Conservation (phyloP, 2,329 filamentous ascomycete species). For the Venturia oleaginea region DNA sequence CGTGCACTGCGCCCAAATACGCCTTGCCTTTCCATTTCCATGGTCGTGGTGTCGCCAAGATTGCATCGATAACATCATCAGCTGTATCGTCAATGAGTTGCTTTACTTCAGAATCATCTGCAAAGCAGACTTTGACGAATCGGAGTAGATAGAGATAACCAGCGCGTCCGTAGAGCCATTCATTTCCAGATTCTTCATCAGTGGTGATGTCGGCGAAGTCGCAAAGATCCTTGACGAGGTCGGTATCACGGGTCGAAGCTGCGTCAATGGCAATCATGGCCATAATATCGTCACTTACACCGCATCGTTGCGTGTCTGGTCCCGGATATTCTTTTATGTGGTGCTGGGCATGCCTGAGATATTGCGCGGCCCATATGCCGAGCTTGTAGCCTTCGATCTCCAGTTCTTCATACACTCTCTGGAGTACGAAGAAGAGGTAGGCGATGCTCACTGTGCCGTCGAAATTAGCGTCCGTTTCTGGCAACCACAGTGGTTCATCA, state of each 20-base stretch:
- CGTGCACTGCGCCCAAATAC: conserved; percentile 60
- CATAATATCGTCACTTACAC: conserved; percentile 43
- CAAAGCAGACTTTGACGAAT: conserved; percentile 50
- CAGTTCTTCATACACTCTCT: conserved; percentile 40
- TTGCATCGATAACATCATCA: conserved; percentile 48
- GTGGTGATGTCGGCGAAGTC: conserved; percentile 40
- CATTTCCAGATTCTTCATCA: conserved; percentile 43
- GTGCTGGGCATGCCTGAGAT: conserved; percentile 41
- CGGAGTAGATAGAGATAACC: conserved; percentile 61
- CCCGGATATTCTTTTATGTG: conserved; percentile 41
- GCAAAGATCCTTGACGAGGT: conserved; percentile 42
- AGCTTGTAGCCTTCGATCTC: conserved; percentile 37
- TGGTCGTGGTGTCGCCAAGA: conserved; percentile 45
- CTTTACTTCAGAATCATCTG: conserved; percentile 38
- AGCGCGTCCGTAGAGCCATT: conserved; percentile 58
- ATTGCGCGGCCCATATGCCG: conserved; percentile 41
- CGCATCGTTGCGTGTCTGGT: conserved; percentile 37
- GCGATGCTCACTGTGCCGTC: conserved; percentile 26
- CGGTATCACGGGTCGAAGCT: conserved; percentile 39
- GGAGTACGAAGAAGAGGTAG: conserved; percentile 41
- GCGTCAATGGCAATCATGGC: conserved; percentile 41
- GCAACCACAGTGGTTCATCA: too few species aligned
- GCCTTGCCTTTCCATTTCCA: conserved; percentile 58
- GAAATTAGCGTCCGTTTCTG: neutral
- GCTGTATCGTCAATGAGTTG: conserved; percentile 47